Percentiles rank a stretch among this genome's conserved stretches.
These are phyloP conservation scores for Venturia effusa DNA, from an alignment of 2,329 filamentous ascomycete genomes.

Conservation along the genomic window DNA sequence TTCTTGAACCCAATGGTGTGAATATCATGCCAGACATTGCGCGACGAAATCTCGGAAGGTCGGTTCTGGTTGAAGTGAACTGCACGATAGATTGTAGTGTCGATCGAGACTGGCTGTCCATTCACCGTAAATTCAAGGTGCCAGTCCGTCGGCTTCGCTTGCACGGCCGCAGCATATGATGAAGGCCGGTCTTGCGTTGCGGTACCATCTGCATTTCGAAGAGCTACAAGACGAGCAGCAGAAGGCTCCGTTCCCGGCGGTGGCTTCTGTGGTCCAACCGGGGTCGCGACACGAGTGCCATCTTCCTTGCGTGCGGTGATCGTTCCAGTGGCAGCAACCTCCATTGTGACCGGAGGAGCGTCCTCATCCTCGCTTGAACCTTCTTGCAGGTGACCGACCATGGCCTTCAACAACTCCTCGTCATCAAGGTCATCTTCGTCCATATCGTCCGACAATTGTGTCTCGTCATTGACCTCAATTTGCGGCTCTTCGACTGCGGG, in stretches of 20 bases:
- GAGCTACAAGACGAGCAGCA: conserved; percentile 14
- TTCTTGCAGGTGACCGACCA: conserved; percentile 84
- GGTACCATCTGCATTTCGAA: neutral
- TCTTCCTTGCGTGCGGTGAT: conserved; percentile 88
- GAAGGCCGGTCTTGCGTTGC: conserved; percentile 44
- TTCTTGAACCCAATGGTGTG: conserved; percentile 89
- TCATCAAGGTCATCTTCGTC: conserved; percentile 47
- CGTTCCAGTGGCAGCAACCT: conserved; percentile 75
- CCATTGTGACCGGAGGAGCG: conserved; percentile 84
- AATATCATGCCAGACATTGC: conserved; percentile 80
- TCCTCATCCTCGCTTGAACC: conserved; percentile 65
- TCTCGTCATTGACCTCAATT: conserved; percentile 88
- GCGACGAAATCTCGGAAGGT: conserved; percentile 54
- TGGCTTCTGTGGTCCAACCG: conserved; percentile 44
- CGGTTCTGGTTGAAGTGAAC: conserved; percentile 61
- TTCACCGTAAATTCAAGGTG: conserved; percentile 92
- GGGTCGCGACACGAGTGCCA: conserved; percentile 75
- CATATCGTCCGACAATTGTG: conserved; percentile 66
- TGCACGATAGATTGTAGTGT: conserved; percentile 92
- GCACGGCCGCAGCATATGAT: conserved; percentile 77
- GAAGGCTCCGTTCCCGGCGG: conserved; percentile 21
- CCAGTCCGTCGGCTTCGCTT: conserved; percentile 80
- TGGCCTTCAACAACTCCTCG: conserved; percentile 60
- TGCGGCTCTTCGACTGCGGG: conserved; percentile 48
- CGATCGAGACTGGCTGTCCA: conserved; percentile 70